Evolutionary conservation across 1,139 yeast species (phyloP).

Genomic region (Blastobotrys petasosporus): DNA sequence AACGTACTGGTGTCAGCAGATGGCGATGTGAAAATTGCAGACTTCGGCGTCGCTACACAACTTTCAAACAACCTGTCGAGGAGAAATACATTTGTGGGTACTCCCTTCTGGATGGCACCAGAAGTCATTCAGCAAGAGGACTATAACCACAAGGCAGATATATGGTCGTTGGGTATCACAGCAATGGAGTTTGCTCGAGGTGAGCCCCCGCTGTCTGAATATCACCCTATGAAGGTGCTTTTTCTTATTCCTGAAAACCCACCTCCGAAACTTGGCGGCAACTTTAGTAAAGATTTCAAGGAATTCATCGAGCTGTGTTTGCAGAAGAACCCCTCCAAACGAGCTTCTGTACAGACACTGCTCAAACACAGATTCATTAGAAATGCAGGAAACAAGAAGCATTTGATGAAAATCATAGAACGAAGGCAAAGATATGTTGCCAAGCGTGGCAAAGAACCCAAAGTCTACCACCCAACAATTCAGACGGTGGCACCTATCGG

Average conservation of each 20-base stretch:
- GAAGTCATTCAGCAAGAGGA: slow-evolving; percentile 88
- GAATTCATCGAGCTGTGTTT: slow-evolving; percentile 66
- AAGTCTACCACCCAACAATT: slow-evolving; percentile 19
- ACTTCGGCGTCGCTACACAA: slow-evolving; percentile 93
- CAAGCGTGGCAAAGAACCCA: slow-evolving; percentile 12
- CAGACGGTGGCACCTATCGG: slow-evolving; percentile 16
- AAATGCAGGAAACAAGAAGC: slow-evolving; percentile 38
- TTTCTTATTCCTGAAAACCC: slow-evolving; percentile 48
- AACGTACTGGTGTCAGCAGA: slow-evolving; percentile 59
- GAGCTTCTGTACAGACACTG: slow-evolving; percentile 57
- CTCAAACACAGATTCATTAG: slow-evolving; percentile 55
- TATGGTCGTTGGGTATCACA: slow-evolving; percentile 94
- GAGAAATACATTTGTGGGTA: slow-evolving; percentile 90
- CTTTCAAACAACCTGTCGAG: slow-evolving; percentile 69
- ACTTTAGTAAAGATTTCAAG: slow-evolving; percentile 43
- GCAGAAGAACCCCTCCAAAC: slow-evolving; percentile 50
- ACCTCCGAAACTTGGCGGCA: slow-evolving; percentile 47
- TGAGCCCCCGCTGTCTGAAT: slow-evolving; percentile 70
- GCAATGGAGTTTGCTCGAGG: slow-evolving; percentile 79
- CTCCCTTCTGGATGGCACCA: slow-evolving; percentile 99
- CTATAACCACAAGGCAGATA: slow-evolving; percentile 82
- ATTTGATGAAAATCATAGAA: slow-evolving; percentile 31
- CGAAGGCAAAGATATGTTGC: slow-evolving; percentile 12
- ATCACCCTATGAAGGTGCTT: slow-evolving; percentile 77
- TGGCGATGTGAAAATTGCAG: slow-evolving; percentile 89